Conservation (phyloP, 768 basidiomycete species). For the Boletus rubescentipes region DNA sequence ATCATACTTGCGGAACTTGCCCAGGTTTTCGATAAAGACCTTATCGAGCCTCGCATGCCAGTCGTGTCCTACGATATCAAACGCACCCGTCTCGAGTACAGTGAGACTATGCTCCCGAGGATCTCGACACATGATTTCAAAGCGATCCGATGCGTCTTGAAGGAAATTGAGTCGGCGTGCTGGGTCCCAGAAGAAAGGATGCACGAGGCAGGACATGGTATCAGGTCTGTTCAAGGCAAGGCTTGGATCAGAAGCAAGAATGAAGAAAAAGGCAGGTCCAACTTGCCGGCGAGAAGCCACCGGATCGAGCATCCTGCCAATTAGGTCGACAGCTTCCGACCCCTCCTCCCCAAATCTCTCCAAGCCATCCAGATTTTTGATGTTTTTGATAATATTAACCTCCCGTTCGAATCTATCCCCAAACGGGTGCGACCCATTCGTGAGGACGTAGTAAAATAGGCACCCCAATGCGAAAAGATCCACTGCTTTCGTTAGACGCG, state of each 20-base stretch:
- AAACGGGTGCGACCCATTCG: slow-evolving; percentile 89
- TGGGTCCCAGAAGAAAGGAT: slow-evolving; percentile 97
- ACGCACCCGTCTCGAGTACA: slow-evolving; percentile 69
- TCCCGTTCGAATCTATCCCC: slow-evolving; percentile 93
- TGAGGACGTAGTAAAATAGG: slow-evolving; percentile 90
- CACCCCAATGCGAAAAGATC: slow-evolving; percentile 97
- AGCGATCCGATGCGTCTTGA: slow-evolving; percentile 97
- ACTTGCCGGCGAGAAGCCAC: slow-evolving; percentile 74
- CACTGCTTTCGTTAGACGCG: slow-evolving; percentile 88
- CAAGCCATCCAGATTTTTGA: slow-evolving; percentile 66
- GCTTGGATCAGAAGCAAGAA: slow-evolving; percentile 2
- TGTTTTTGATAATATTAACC: slow-evolving; percentile 86
- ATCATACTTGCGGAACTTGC: slow-evolving; percentile 98
- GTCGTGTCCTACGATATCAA: slow-evolving; percentile 78
- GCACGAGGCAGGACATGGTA: slow-evolving; percentile 80
- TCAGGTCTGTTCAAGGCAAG: slow-evolving; percentile 60
- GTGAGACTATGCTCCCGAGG: slow-evolving; percentile 78
- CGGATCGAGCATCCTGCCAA: slow-evolving; percentile 73
- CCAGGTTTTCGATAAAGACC: slow-evolving; percentile 88
- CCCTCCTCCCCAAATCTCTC: slow-evolving; percentile 91
- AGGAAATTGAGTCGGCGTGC: slow-evolving; percentile 84
- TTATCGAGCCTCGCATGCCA: slow-evolving; percentile 89
- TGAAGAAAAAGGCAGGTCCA: not conserved
- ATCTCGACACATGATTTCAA: slow-evolving; percentile 96
- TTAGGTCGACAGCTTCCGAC: slow-evolving; percentile 83